A percentile compares a stretch with the other conserved stretches of the same genome.
Conservation (phyloP, 177 flowering plant species). For the Telopea speciosissima region DNA sequence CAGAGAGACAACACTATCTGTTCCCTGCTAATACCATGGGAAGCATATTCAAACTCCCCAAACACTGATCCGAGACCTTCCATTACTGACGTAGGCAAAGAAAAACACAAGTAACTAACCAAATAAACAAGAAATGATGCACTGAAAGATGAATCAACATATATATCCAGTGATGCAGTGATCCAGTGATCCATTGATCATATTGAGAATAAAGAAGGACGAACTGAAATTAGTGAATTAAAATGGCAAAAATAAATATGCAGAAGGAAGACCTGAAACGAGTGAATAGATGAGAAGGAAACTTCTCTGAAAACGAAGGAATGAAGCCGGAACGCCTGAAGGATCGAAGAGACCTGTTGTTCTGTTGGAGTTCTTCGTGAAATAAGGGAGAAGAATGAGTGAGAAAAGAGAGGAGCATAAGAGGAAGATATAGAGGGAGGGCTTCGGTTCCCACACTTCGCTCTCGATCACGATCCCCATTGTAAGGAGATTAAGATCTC, state of each 20-base stretch:
- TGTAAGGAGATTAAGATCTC: slow-evolving; percentile 8
- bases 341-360: slow-evolving; percentile 34
- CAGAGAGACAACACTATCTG: slow-evolving; percentile 46
- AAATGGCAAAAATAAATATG: background rate
- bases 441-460: slow-evolving; percentile 63
- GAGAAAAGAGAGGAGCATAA: slow-evolving; percentile 51
- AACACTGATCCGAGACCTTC: slow-evolving; percentile 71
- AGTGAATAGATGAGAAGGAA: slow-evolving; percentile 58
- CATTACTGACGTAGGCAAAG: slow-evolving; percentile 33
- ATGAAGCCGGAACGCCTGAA: slow-evolving; percentile 30
- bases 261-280: slow-evolving; percentile 47
- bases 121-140: background rate
- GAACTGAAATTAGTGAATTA: background rate
- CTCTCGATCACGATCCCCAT: slow-evolving; percentile 80
- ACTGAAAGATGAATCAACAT: background rate
- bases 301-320: slow-evolving; percentile 50
- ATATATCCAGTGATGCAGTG: no score
- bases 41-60: slow-evolving; percentile 66
- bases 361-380: slow-evolving; percentile 22
- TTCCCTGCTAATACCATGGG: slow-evolving; percentile 53
- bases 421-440: slow-evolving; percentile 38
- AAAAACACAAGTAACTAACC: background rate
- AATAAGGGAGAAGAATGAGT: slow-evolving; percentile 40
- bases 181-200: background rate
- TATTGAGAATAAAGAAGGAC: background rate